phyloP scores from a whole-genome alignment of 2,329 filamentous ascomycete genomes.

The Uncinocarpus reesii region DNA sequence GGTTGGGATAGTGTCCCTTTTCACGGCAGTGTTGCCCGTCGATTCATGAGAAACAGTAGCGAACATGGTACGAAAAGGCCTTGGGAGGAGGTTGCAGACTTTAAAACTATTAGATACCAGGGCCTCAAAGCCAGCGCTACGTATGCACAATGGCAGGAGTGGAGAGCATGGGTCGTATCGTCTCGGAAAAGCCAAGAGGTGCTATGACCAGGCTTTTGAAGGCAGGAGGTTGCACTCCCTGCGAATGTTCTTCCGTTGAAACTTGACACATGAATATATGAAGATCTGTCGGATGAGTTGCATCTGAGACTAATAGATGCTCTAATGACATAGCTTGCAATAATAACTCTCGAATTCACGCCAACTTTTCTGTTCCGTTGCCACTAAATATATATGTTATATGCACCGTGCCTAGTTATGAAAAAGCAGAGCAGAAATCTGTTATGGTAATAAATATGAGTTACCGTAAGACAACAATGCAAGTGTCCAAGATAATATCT shows the following conservation, averaged over 20 bases:
- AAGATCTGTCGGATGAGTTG: too few relatives aligned
- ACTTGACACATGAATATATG: not conserved
- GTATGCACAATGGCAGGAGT: constrained; percentile 67
- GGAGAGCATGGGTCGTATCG: constrained; percentile 58
- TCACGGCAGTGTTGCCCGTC: constrained; percentile 26
- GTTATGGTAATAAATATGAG: too few relatives aligned
- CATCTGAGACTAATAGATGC: too few relatives aligned
- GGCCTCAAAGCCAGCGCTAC: constrained; percentile 63
- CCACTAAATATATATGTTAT: too few relatives aligned
- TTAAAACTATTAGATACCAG: constrained; percentile 75
- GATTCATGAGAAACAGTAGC: constrained; percentile 34
- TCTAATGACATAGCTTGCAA: too few relatives aligned
- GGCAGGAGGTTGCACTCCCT: not conserved
- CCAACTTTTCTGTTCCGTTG: too few relatives aligned
- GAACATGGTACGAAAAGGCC: constrained; percentile 25
- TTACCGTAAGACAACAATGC: too few relatives aligned
- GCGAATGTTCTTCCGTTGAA: not conserved
- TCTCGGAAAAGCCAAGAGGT: constrained; percentile 6
- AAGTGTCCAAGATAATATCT: too few relatives aligned
- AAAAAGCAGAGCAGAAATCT: too few relatives aligned
- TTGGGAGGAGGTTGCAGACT: constrained; percentile 65
- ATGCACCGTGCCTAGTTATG: too few relatives aligned
- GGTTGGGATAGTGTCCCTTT: constrained; percentile 62
- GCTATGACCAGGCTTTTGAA: constrained; percentile 7
- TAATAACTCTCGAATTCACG: too few relatives aligned